phyloP scores from a whole-genome alignment of 306 rosid species.

The Corylus avellana region DNA sequence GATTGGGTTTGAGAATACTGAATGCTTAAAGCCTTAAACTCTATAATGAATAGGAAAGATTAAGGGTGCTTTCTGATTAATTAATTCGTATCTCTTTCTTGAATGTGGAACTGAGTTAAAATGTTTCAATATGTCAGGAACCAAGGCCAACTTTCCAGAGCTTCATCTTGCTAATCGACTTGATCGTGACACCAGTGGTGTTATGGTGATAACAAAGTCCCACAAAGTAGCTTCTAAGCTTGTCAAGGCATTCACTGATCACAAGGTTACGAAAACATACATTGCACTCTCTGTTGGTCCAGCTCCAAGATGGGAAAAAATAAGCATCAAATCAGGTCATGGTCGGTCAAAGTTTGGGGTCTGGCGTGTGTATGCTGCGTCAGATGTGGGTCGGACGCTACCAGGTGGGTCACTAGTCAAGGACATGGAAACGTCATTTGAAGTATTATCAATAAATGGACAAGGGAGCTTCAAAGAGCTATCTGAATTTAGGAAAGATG shows the following conservation, averaged over 20 bases:
- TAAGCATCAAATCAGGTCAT: constrained; percentile 74
- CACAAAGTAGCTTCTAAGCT: constrained; percentile 82
- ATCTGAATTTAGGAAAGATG: constrained; percentile 33
- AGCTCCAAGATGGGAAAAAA: constrained; percentile 60
- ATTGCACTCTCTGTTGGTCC: constrained; percentile 64
- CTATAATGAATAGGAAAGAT: not conserved
- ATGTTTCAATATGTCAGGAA: constrained; percentile 33
- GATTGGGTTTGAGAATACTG: not conserved
- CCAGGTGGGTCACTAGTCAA: constrained; percentile 87
- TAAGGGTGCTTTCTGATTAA: not conserved
- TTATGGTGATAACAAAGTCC: constrained; percentile 73
- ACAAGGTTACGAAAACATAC: constrained; percentile 70
- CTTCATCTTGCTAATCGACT: constrained; percentile 91
- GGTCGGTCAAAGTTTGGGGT: constrained; percentile 90
- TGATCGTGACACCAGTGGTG: constrained; percentile 86
- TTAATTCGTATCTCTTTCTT: not conserved
- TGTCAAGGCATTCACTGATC: constrained; percentile 80
- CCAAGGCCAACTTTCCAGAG: constrained; percentile 36
- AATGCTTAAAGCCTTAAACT: not conserved
- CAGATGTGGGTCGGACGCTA: constrained; percentile 66
- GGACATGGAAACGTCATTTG: constrained; percentile 81
- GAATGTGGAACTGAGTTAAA: constrained; percentile 8
- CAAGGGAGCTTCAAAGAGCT: constrained; percentile 44
- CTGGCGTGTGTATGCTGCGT: constrained; percentile 79
- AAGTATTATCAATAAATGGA: constrained; percentile 59